A percentile compares a stretch with the other conserved stretches of the same genome.
phyloP scores from a whole-genome alignment of 805 yeast genomes.

The Saccharomycodes ludwigii region DNA sequence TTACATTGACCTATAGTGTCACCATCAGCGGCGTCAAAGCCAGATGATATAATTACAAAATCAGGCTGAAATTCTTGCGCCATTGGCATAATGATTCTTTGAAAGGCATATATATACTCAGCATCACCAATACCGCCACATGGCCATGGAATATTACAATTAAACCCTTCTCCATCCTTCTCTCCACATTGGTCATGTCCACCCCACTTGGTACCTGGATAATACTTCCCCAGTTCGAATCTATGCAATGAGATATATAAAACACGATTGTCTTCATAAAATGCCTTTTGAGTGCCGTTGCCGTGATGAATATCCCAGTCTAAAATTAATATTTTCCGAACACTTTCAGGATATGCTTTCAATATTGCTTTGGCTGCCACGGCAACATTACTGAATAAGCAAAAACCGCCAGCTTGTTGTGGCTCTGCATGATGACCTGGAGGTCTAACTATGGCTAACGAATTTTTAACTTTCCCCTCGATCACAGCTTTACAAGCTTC shows the following conservation, averaged over 20 bases:
- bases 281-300: slow-evolving; percentile 93
- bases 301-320: slow-evolving; percentile 99
- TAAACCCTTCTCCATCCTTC: slow-evolving; percentile 76
- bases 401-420: slow-evolving; percentile 92
- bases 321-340: slow-evolving; percentile 65
- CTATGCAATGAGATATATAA: slow-evolving; percentile 86
- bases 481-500: slow-evolving; percentile 94
- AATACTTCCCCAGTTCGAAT: slow-evolving; percentile 81
- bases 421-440: slow-evolving; percentile 99
- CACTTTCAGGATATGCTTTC: slow-evolving; percentile 76
- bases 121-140: slow-evolving; percentile 87
- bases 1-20: slow-evolving; percentile 95
- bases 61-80: slow-evolving; percentile 87
- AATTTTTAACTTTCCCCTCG: slow-evolving; percentile 82
- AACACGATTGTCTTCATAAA: slow-evolving; percentile 79
- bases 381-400: slow-evolving; percentile 91
- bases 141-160: slow-evolving; percentile 91
- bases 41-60: slow-evolving; percentile 83
- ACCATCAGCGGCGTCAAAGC: slow-evolving; percentile 98
- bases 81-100: slow-evolving; percentile 75
- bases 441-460: slow-evolving; percentile 91
- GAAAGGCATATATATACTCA: slow-evolving; percentile 87
- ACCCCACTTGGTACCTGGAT: slow-evolving; percentile 89
- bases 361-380: slow-evolving; percentile 87
- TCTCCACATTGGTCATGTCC: slow-evolving; percentile 72